These are phyloP conservation scores for Paraphysoderma sedebokerense DNA, from an alignment of 371 early-diverging fungal species.

Conservation along the genomic window DNA sequence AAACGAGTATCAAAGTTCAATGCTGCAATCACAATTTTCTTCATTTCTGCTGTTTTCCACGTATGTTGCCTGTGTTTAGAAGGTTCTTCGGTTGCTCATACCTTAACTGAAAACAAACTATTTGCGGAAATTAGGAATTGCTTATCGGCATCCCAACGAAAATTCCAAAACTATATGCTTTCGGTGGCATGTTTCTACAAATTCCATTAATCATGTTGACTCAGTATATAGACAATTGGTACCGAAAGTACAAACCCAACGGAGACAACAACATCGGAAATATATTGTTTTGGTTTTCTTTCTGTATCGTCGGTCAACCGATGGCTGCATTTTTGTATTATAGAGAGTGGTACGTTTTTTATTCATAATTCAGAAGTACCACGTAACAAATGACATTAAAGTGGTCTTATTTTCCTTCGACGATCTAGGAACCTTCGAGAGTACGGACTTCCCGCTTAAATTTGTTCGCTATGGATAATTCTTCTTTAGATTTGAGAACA, in stretches of 20 bases:
- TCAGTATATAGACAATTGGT: not conserved
- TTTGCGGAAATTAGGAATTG: no score
- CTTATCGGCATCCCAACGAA: conserved; percentile 73
- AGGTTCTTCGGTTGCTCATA: no score
- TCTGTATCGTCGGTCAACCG: conserved; percentile 74
- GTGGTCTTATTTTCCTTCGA: no score
- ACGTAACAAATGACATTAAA: no score
- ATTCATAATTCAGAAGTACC: no score
- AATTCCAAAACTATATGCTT: conserved; percentile 59
- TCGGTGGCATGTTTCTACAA: conserved; percentile 75
- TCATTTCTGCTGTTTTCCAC: conserved; percentile 67
- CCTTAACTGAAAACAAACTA: no score
- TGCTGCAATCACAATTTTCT: conserved; percentile 40
- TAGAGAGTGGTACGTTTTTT: no score
- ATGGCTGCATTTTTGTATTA: conserved; percentile 64
- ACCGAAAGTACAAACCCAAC: not conserved
- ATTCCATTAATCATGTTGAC: conserved; percentile 50
- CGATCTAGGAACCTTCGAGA: no score
- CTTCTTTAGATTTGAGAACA: no score
- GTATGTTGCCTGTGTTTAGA: conserved; percentile 10
- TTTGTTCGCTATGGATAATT: no score
- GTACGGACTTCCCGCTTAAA: no score
- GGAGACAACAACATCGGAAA: conserved; percentile 51
- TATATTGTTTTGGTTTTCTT: conserved; percentile 67
- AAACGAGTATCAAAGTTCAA: not conserved